Evolutionary conservation across 805 yeast genomes (phyloP).

Genomic region (Nakazawaea peltata): DNA sequence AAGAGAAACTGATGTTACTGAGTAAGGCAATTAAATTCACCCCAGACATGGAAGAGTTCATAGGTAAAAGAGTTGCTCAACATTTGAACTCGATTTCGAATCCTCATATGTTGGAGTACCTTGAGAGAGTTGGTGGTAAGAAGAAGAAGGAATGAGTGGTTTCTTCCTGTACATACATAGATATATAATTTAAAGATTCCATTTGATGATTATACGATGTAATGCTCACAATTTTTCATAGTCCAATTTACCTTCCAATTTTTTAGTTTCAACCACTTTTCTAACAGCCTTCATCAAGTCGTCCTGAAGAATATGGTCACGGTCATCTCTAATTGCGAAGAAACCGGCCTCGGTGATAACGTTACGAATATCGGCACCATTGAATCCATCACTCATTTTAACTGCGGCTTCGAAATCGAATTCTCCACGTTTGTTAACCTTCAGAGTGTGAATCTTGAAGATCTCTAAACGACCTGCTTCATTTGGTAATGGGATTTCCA

Average conservation of each 20-base stretch:
- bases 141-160: slow-evolving; percentile 14
- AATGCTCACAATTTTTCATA: slow-evolving; percentile 85
- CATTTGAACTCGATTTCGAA: slow-evolving; percentile 24
- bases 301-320: slow-evolving; percentile 88
- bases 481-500: slow-evolving; percentile 92
- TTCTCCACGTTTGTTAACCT: slow-evolving; percentile 86
- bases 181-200: not conserved
- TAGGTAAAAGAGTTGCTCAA: slow-evolving; percentile 32
- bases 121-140: slow-evolving; percentile 13
- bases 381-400: slow-evolving; percentile 98
- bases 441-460: slow-evolving; percentile 84
- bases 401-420: slow-evolving; percentile 96
- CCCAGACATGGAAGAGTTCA: slow-evolving; percentile 34
- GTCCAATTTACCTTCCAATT: slow-evolving; percentile 91
- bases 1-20: slow-evolving; percentile 42
- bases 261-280: slow-evolving; percentile 94
- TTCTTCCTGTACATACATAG: slow-evolving; percentile 2
- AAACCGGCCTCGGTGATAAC: slow-evolving; percentile 98
- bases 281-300: slow-evolving; percentile 98
- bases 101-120: slow-evolving; percentile 21
- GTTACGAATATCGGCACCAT: slow-evolving; percentile 97
- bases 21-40: slow-evolving; percentile 31
- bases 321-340: slow-evolving; percentile 95
- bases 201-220: too few species aligned
- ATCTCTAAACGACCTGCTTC: slow-evolving; percentile 93